Conservation (phyloP, 805 yeast species). For the Ogataea nitratoaversa region DNA sequence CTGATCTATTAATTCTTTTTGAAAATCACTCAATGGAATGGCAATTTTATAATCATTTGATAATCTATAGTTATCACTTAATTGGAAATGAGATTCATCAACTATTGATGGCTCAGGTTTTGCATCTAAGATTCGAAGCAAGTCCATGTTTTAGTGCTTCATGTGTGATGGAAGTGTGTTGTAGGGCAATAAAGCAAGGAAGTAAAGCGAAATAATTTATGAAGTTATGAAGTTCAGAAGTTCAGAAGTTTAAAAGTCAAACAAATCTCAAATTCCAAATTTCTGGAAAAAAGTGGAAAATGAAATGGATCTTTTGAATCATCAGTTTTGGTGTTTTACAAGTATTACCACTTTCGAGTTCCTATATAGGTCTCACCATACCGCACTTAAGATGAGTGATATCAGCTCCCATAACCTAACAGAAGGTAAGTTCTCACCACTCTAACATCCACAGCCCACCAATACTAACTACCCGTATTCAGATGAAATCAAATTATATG, state of each 20-base stretch:
- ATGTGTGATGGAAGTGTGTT: not conserved
- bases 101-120: slow-evolving; percentile 81
- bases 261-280: no score
- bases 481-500: slow-evolving; percentile 90
- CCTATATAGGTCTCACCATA: no score
- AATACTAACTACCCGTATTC: not conserved
- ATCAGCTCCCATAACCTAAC: not conserved
- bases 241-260: no score
- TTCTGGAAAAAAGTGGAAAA: no score
- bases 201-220: no score
- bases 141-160: slow-evolving; percentile 50
- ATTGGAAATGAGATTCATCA: slow-evolving; percentile 45
- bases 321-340: no score
- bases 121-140: slow-evolving; percentile 70
- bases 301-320: no score
- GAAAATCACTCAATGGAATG: slow-evolving; percentile 81
- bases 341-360: no score
- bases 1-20: slow-evolving; percentile 84
- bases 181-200: not conserved
- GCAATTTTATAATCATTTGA: slow-evolving; percentile 72
- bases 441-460: not conserved
- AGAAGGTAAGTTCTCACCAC: slow-evolving; percentile 1
- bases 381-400: slow-evolving; percentile 2
- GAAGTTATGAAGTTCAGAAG: no score
- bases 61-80: slow-evolving; percentile 30